Percentiles rank a stretch among this genome's conserved stretches.
Evolutionary conservation across 2,329 filamentous ascomycete genomes (phyloP).

Genomic region (Dothistroma septosporum): DNA sequence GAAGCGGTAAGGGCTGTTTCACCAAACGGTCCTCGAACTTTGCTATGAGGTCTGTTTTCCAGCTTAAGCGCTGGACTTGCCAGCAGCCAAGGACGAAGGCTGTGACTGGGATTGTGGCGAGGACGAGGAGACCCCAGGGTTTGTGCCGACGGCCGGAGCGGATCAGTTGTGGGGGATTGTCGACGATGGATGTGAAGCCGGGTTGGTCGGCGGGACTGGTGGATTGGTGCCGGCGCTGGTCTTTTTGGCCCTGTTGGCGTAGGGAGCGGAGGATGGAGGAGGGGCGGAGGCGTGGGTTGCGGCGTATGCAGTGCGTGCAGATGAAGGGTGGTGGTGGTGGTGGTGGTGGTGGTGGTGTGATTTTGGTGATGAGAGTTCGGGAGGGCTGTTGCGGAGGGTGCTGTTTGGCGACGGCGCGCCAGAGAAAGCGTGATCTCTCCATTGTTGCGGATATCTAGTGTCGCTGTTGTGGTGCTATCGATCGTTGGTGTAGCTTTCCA

Average conservation of each 20-base stretch:
- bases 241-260: slow-evolving; percentile 35
- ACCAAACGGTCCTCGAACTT: slow-evolving; percentile 89
- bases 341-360: slow-evolving; percentile 42
- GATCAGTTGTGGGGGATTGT: slow-evolving; percentile 77
- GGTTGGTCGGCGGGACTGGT: slow-evolving; percentile 67
- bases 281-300: slow-evolving; percentile 42
- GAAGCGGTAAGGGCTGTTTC: slow-evolving; percentile 78
- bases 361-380: slow-evolving; percentile 42
- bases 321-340: slow-evolving; percentile 42
- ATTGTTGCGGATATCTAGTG: slow-evolving; percentile 38
- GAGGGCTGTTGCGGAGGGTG: slow-evolving; percentile 38
- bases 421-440: slow-evolving; percentile 21
- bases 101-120: slow-evolving; percentile 76
- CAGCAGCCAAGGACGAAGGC: slow-evolving; percentile 88
- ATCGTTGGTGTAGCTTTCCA: slow-evolving; percentile 47
- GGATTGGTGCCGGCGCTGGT: slow-evolving; percentile 36
- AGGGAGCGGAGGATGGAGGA: slow-evolving; percentile 29
- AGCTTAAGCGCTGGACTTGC: slow-evolving; percentile 88
- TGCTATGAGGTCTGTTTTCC: slow-evolving; percentile 91
- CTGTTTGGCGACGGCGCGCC: slow-evolving; percentile 11
- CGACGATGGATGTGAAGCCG: slow-evolving; percentile 77
- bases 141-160: slow-evolving; percentile 72
- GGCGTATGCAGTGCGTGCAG: slow-evolving; percentile 37
- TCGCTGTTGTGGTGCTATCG: slow-evolving; percentile 58
- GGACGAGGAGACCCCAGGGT: slow-evolving; percentile 25